Evolutionary conservation across 257 asterid species (phyloP).

Genomic region (Nicotiana obtusifolia): DNA sequence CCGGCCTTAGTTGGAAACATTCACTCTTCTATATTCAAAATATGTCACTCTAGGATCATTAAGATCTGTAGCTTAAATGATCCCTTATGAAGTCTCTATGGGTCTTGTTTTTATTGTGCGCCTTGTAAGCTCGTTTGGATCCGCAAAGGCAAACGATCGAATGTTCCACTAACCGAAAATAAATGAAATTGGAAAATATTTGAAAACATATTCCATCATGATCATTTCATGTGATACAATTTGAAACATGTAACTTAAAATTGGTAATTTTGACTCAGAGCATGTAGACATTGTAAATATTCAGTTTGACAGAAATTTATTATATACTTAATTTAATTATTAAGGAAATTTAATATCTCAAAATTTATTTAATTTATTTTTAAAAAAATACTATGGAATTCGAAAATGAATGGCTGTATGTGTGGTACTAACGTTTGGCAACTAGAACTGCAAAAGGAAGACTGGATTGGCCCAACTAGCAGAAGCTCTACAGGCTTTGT

Average conservation of each 20-base stretch:
- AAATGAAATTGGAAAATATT: too few species aligned
- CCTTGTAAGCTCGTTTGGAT: too few species aligned
- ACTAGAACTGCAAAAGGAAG: not conserved
- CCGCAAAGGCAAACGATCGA: too few species aligned
- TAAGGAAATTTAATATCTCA: not conserved
- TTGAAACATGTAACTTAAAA: not conserved
- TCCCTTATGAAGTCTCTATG: too few species aligned
- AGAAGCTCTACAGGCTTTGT: not conserved
- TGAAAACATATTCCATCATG: not conserved
- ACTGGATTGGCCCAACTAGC: not conserved
- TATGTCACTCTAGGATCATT: too few species aligned
- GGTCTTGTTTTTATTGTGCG: too few species aligned
- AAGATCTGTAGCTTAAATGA: too few species aligned
- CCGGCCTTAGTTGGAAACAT: too few species aligned
- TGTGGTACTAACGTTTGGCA: not conserved
- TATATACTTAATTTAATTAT: not conserved
- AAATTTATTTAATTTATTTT: not conserved
- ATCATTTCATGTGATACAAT: not conserved
- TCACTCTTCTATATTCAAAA: too few species aligned
- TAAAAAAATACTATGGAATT: not conserved
- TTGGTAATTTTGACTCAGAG: not conserved
- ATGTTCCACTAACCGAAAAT: too few species aligned
- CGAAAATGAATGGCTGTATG: not conserved
- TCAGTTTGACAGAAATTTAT: not conserved
- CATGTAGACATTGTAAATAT: not conserved